Evolutionary conservation across 2,329 filamentous ascomycete genomes (phyloP), one percentile per base, ranked within the genome.

Genomic region (Pseudocercospora cruenta): DNA sequence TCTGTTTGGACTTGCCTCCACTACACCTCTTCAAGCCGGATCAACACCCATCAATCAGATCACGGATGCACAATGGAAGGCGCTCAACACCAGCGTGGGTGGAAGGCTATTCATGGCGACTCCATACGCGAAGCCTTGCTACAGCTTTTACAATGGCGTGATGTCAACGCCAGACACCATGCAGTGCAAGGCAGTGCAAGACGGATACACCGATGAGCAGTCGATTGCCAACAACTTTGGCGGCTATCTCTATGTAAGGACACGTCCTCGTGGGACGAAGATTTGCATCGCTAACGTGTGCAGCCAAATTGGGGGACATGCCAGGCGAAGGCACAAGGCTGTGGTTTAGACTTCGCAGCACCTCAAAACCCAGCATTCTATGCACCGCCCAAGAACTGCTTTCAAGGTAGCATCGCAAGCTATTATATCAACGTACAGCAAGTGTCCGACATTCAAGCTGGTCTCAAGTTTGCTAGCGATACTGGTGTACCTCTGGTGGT

Each of bases 351-450:
- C 49, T 66, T 64, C 59, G 65, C 57, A 39, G 39, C 60, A 16
- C 63, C 69, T 8, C 57, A 59, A 39, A 54, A 67, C 33, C 61
- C 65, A 36, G 21, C 51, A 22, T 67, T 64, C 57, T 63, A 67
- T 21, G 49, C 59, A 19, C 14, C 47, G 12, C 55, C 65, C 10
- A 57, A 59, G 28, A 66, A 67, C 14, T 72, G 70, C 39, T 58
- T 64, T 7, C 69, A 72, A 62, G 71, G 71, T 10, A 68, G 65
- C 24, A 59, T 70, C 1, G 63, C 68, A 16, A 62, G 58, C n/a
- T 73, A 73, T 62, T 72, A 73, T 16, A 69, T 74, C 64, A 68
- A 72, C 14, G 71, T 72, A 7, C 58, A 58, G 2, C 45, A 43
- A 33, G 66, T 69, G 9, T 63, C 63, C 6, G 71, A 76, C 49